Evolutionary conservation across 495 filamentous ascomycete species (phyloP).

Genomic region (Aspergillus cavernicola): DNA sequence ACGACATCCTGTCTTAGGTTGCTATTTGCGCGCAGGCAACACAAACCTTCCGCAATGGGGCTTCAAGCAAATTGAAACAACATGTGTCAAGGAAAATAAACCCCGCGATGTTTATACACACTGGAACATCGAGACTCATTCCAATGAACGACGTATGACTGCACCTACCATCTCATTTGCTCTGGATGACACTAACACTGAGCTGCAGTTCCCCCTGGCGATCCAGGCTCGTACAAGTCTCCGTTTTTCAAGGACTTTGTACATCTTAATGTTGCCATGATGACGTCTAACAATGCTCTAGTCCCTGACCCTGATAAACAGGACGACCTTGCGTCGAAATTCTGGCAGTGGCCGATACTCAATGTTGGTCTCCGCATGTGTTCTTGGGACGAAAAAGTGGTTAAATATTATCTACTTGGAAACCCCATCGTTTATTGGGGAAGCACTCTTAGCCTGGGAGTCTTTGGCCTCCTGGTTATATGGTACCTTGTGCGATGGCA

Average conservation of each 20-base stretch:
- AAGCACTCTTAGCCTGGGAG: conserved; percentile 70
- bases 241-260: conserved; percentile 96
- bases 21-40: conserved; percentile 93
- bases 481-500: conserved; percentile 97
- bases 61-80: conserved; percentile 99
- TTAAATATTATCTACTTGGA: conserved; percentile 98
- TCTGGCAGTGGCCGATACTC: conserved; percentile 98
- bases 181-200: conserved; percentile 3
- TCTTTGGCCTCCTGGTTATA: conserved; percentile 64
- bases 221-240: conserved; percentile 91
- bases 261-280: conserved; percentile 98
- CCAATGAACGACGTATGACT: conserved; percentile 83
- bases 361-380: conserved; percentile 97
- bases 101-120: conserved; percentile 91
- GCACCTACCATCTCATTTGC: neutral
- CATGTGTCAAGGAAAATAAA: conserved; percentile 91
- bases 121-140: conserved; percentile 97
- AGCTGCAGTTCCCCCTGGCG: conserved; percentile 73
- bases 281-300: conserved; percentile 98
- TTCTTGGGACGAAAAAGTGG: conserved; percentile 90
- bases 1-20: conserved; percentile 77
- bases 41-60: conserved; percentile 98
- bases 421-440: conserved; percentile 97
- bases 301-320: conserved; percentile 99
- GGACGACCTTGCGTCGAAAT: conserved; percentile 92